Percentiles rank a stretch among this genome's conserved stretches.
These are phyloP conservation scores for Xerocomus alliaceus DNA, from an alignment of 1,284 basidiomycete genomes.

Conservation along the genomic window DNA sequence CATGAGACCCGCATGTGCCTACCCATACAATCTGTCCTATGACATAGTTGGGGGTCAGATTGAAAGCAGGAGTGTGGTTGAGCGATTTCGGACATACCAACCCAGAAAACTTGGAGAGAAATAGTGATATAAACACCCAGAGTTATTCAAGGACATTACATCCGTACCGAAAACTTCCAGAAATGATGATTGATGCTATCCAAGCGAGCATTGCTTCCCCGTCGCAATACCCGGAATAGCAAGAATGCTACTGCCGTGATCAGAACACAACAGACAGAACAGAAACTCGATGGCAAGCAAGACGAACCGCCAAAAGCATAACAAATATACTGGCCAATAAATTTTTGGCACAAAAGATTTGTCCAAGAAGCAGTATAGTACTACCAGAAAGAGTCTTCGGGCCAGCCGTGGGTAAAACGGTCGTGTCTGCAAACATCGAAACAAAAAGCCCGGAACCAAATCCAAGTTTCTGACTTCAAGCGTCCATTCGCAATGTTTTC, in stretches of 20 bases:
- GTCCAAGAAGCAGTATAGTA: not conserved
- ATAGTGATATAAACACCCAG: not conserved
- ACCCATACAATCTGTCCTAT: not conserved
- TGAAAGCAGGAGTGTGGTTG: not conserved
- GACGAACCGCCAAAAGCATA: not conserved
- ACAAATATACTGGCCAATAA: not conserved
- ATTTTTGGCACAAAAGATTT: not conserved
- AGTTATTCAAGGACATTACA: too few relatives aligned
- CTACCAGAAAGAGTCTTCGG: not conserved
- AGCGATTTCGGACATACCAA: not conserved
- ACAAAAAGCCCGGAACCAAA: too few relatives aligned
- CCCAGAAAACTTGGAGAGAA: not conserved
- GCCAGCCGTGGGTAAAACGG: slow-evolving; percentile 2
- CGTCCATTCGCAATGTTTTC: slow-evolving; percentile 30
- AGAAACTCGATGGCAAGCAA: not conserved
- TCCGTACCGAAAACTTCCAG: not conserved
- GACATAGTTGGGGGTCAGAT: not conserved
- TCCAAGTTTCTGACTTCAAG: not conserved
- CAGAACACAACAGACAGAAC: not conserved
- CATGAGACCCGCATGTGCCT: too few relatives aligned
- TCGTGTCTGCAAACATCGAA: not conserved
- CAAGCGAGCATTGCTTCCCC: not conserved
- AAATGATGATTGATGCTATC: not conserved
- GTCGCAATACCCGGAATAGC: not conserved
- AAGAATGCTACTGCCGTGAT: not conserved